These are phyloP conservation scores for Ceratocystis alfenasii DNA, from an alignment of 2,329 filamentous ascomycete genomes.

Conservation along the genomic window DNA sequence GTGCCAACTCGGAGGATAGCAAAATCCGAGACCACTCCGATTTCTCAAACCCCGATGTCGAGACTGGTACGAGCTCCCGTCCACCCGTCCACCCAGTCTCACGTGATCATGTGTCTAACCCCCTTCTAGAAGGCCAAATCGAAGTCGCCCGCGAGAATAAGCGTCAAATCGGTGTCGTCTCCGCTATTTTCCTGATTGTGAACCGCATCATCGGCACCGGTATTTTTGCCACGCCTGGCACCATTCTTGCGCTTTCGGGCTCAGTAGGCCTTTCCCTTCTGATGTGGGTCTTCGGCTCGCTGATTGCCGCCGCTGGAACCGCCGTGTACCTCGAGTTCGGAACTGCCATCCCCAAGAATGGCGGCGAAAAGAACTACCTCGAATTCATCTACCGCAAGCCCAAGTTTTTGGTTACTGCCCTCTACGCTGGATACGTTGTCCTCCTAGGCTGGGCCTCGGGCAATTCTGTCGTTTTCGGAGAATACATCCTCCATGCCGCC, in stretches of 20 bases:
- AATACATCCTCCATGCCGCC: conserved; percentile 57
- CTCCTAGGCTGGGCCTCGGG: conserved; percentile 54
- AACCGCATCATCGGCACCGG: conserved; percentile 56
- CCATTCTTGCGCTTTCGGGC: conserved; percentile 45
- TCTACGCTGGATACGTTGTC: conserved; percentile 51
- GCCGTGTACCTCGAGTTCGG: conserved; percentile 57
- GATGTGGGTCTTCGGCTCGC: conserved; percentile 50
- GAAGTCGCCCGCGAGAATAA: conserved; percentile 37
- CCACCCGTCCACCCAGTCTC: background rate
- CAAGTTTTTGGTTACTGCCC: conserved; percentile 46
- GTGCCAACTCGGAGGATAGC: conserved; percentile 7
- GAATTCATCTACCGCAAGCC: conserved; percentile 52
- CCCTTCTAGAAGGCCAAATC: conserved; percentile 27
- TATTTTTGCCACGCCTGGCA: conserved; percentile 52
- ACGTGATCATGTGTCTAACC: background rate
- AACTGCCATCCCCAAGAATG: conserved; percentile 51
- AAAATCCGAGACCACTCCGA: background rate
- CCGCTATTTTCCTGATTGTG: conserved; percentile 48
- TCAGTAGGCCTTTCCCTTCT: conserved; percentile 51
- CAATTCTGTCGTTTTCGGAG: conserved; percentile 58
- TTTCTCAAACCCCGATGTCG: conserved; percentile 1
- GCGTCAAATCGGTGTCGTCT: conserved; percentile 44
- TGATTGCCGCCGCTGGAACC: conserved; percentile 50
- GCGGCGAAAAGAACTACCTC: conserved; percentile 56
- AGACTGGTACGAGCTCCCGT: conserved; percentile 8